Base-by-base conservation (phyloP, 768 basidiomycete species). In the Serpula lacrymans region DNA sequence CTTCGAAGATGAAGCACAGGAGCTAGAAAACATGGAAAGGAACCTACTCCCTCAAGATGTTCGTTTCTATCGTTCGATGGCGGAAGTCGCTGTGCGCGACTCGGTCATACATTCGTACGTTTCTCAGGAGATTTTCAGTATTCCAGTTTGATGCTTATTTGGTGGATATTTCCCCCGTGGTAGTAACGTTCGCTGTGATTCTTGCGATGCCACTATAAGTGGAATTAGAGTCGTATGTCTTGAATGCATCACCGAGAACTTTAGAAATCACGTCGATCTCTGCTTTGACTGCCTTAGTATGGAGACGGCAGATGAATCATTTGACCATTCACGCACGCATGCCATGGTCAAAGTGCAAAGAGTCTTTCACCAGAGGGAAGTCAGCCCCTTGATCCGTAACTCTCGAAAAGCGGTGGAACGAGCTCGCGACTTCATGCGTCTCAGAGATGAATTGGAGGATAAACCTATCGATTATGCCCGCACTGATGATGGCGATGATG, bases 31-130 rank as follows among this genome's bases (percentile, higher is more conserved):
- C 6, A 37, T 51, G 14, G 41, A 53, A 37, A 49, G 46, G 18
- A 34, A 44, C 2, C 49, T 60, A 6, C 50, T 53, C 1, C 51
- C 47, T 20, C 42, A 47, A 2, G 58, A 62, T 28, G 42, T 48
- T 5, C 41, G 48, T 6, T 60, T 52, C 36, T 61, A 53, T 31
- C 49, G 51, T n/a, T 42, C 34, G 3, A 43, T 59, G 5, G 50
- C 54, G 18, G 45, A 55, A 24, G 29, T 44, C 11, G 27, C 36
- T 6, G 46, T 58, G n/a, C 51, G 50, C 7, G 42, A 49, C 14
- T 43, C 45, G 8, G 48, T 49, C 14, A 47, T 48, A 10, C 57
- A 60, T 41, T 39, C 40, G 59, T 60, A 43, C 47, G 61, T 49
- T 5, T 17, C 20, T 9, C 39, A 13, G 31, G 13, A 37, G 16